Conservation (phyloP, 1,139 yeast species). For the Taiozyma sp. region DNA sequence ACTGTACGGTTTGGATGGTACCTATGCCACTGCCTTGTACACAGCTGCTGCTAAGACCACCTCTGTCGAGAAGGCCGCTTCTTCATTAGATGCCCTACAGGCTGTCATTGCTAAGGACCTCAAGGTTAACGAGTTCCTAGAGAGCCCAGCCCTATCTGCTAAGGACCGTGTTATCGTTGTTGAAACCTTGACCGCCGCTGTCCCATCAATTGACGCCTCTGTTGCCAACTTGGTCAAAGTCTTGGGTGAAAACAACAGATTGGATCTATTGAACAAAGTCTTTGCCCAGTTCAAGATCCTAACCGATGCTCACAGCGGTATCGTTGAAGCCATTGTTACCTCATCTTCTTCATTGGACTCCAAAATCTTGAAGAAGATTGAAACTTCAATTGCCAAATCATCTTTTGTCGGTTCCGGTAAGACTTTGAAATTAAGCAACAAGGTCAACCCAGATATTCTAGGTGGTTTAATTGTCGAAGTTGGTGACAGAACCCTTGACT, state of each 20-base stretch:
- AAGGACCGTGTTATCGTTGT: constrained; percentile 73
- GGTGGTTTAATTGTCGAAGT: constrained; percentile 97
- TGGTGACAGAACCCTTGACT: constrained; percentile 95
- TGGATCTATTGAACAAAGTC: constrained; percentile 60
- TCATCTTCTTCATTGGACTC: constrained; percentile 84
- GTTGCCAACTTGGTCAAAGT: constrained; percentile 77
- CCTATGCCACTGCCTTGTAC: constrained; percentile 93
- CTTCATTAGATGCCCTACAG: constrained; percentile 57
- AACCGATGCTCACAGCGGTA: constrained; percentile 85
- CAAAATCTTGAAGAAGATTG: constrained; percentile 73
- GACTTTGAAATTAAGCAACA: constrained; percentile 78
- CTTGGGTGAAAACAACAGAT: constrained; percentile 93
- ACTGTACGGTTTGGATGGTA: constrained; percentile 93
- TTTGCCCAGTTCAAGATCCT: constrained; percentile 69
- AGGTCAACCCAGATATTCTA: constrained; percentile 81
- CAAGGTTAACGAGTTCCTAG: constrained; percentile 54
- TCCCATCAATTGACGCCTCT: constrained; percentile 56
- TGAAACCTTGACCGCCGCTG: constrained; percentile 47
- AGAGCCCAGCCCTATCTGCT: constrained; percentile 80
- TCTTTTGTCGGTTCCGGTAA: constrained; percentile 80
- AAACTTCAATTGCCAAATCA: constrained; percentile 72
- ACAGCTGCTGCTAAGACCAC: constrained; percentile 86
- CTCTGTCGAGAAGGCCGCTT: constrained; percentile 64
- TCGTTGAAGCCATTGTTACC: constrained; percentile 90
- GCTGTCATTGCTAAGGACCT: constrained; percentile 55